Evolutionary conservation across 345 rosid genomes (phyloP).

Genomic region (Gossypium stocksii): DNA sequence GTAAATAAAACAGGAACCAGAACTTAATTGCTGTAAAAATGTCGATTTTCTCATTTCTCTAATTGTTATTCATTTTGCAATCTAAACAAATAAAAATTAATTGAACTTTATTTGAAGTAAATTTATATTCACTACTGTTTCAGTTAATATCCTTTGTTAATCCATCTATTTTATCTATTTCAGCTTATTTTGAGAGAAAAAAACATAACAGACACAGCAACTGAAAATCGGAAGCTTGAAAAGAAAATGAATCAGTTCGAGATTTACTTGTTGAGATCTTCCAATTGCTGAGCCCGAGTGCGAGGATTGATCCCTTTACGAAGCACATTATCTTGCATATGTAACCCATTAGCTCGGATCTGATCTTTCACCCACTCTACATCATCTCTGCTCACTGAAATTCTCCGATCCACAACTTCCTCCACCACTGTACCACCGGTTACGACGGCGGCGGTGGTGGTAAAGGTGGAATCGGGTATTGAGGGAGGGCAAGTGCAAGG

Average conservation of each 20-base stretch:
- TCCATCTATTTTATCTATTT: not conserved
- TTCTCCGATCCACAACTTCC: conserved; percentile 30
- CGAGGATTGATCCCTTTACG: conserved; percentile 97
- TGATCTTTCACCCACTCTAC: conserved; percentile 80
- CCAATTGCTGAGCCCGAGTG: conserved; percentile 82
- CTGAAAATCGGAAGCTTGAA: not conserved
- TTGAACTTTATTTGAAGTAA: not conserved
- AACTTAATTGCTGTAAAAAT: too few species aligned
- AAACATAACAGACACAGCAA: not conserved
- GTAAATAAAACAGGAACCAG: too few species aligned
- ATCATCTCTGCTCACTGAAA: conserved; percentile 54
- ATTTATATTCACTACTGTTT: not conserved
- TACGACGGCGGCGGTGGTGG: not conserved
- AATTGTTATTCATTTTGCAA: not conserved
- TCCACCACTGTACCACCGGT: conserved; percentile 8
- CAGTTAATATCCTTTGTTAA: not conserved
- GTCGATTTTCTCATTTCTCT: not conserved
- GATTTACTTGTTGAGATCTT: conserved; percentile 70
- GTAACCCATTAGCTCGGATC: conserved; percentile 80
- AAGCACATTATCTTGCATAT: conserved; percentile 85
- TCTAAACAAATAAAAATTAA: not conserved
- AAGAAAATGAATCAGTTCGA: not conserved
- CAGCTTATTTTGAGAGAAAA: not conserved
- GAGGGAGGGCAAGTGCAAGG: conserved; percentile 52
- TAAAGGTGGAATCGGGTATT: conserved; percentile 20